Percentiles rank a stretch among this genome's conserved stretches.
phyloP scores from a whole-genome alignment of 306 rosid species.

The Castanopsis chinensis region DNA sequence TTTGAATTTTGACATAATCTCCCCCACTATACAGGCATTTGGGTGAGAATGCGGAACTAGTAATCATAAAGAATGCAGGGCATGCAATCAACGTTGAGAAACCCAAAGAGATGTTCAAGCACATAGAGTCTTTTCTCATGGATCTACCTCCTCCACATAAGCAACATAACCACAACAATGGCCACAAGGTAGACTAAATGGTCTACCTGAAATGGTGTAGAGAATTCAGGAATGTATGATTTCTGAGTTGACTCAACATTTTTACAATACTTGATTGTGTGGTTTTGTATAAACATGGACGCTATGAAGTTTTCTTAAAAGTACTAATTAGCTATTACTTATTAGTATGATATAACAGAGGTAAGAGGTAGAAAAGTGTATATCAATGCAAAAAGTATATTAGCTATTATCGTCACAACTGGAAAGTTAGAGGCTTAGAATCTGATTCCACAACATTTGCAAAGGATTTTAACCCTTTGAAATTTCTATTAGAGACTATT shows the following conservation, averaged over 20 bases:
- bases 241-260: background rate
- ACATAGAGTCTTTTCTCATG: constrained; percentile 57
- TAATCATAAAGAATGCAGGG: constrained; percentile 72
- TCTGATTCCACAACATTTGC: background rate
- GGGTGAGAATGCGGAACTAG: constrained; percentile 67
- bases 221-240: constrained; percentile 6
- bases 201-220: background rate
- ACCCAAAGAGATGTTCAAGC: constrained; percentile 60
- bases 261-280: background rate
- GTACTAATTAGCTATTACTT: background rate
- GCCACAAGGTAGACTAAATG: constrained; percentile 48
- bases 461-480: background rate
- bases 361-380: too few species aligned
- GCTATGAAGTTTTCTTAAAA: background rate
- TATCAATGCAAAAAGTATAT: background rate
- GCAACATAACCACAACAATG: constrained; percentile 41
- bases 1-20: background rate
- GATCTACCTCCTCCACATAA: constrained; percentile 31
- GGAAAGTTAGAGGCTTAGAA: background rate
- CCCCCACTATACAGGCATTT: constrained; percentile 45
- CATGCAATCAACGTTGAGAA: constrained; percentile 82
- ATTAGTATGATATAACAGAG: too few species aligned
- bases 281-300: background rate
- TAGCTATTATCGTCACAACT: background rate
- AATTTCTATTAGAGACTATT: background rate